A percentile compares a stretch with the other conserved stretches of the same genome.
These are phyloP conservation scores for Apium graveolens DNA, from an alignment of 129 eudicot species.

Conservation along the genomic window DNA sequence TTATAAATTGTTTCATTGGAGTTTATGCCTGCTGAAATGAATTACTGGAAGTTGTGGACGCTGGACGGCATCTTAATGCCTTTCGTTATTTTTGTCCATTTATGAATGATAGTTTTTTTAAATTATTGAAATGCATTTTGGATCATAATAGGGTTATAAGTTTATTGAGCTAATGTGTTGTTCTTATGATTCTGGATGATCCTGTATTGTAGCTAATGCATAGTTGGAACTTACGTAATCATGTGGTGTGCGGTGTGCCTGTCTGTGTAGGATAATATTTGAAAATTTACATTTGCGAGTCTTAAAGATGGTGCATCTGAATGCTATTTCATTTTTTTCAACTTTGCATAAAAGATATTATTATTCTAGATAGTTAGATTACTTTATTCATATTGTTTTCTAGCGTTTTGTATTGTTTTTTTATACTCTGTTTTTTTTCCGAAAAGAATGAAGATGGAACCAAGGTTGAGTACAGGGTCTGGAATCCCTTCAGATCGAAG, in stretches of 20 bases:
- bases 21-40: neutral
- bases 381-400: neutral
- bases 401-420: neutral
- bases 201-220: neutral
- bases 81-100: neutral
- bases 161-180: neutral
- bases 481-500: slow-evolving; percentile 95
- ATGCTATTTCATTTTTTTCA: neutral
- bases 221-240: too few relatives aligned
- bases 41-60: neutral
- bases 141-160: too few relatives aligned
- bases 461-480: slow-evolving; percentile 82
- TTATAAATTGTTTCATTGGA: neutral
- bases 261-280: neutral
- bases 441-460: slow-evolving; percentile 83
- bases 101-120: neutral
- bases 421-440: neutral
- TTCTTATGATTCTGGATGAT: neutral
- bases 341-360: neutral
- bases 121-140: too few relatives aligned
- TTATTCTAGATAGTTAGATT: neutral
- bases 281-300: neutral
- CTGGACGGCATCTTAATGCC: neutral
- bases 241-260: neutral
- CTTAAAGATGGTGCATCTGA: neutral